phyloP scores from a whole-genome alignment of 1,284 basidiomycete species.

The Flammula alnicola region DNA sequence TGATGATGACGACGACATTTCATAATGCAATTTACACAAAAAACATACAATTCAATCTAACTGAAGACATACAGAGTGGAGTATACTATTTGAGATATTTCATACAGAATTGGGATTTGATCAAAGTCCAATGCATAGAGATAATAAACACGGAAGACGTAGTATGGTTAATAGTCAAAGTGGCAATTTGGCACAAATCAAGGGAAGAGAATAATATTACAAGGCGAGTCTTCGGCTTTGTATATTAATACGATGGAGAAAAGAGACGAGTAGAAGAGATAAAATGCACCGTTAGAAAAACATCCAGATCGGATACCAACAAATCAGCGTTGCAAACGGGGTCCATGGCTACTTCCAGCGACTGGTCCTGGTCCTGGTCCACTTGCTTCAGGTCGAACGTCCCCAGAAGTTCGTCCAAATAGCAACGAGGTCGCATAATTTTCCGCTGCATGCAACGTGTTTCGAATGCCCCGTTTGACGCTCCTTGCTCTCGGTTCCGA shows the following conservation, averaged over 20 bases:
- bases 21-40: background rate
- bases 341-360: constrained; percentile 1
- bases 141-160: background rate
- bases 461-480: constrained; percentile 66
- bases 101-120: background rate
- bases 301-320: background rate
- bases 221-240: background rate
- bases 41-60: constrained; percentile 9
- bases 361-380: constrained; percentile 13
- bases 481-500: constrained; percentile 50
- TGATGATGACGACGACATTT: constrained; percentile 52
- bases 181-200: background rate
- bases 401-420: constrained; percentile 46
- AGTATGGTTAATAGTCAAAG: background rate
- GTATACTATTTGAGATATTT: constrained; percentile 5
- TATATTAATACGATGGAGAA: background rate
- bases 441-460: constrained; percentile 69
- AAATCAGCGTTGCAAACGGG: constrained; percentile 5
- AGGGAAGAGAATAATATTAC: background rate
- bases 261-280: background rate
- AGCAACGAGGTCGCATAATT: constrained; percentile 67
- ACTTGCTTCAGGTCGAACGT: constrained; percentile 16
- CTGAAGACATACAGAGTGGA: constrained; percentile 1
- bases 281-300: background rate
- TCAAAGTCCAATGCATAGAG: background rate